phyloP scores from a whole-genome alignment of 129 eudicot species.

The carrot (Daucus carota) region DNA sequence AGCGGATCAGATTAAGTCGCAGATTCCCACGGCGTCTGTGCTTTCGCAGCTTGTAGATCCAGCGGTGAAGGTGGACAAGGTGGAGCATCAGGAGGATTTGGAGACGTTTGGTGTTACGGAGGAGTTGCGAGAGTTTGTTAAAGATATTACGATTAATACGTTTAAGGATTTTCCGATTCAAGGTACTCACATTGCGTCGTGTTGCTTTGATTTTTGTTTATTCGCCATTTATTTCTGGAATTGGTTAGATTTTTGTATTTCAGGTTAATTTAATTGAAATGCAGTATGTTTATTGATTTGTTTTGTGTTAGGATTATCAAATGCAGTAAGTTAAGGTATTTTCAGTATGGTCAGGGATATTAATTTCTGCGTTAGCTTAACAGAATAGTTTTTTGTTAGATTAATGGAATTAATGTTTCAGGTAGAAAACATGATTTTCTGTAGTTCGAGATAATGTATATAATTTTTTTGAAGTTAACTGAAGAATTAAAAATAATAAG shows the following conservation, averaged over 20 bases:
- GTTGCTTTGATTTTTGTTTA: background rate
- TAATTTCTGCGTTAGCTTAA: too few relatives aligned
- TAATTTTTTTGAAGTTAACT: too few relatives aligned
- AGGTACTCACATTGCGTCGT: constrained; percentile 27
- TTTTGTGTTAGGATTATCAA: too few relatives aligned
- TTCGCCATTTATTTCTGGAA: background rate
- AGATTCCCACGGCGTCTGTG: constrained; percentile 47
- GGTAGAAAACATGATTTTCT: too few relatives aligned
- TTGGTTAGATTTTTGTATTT: background rate
- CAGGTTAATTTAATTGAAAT: too few relatives aligned
- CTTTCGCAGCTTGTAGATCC: constrained; percentile 50
- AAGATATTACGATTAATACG: constrained; percentile 55
- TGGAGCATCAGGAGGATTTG: constrained; percentile 35
- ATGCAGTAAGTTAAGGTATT: background rate
- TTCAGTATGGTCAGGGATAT: too few relatives aligned
- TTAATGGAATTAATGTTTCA: background rate
- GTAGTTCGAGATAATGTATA: too few relatives aligned
- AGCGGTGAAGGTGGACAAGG: too few relatives aligned
- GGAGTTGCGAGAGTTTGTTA: constrained; percentile 72
- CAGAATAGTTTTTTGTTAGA: background rate
- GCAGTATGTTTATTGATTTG: too few relatives aligned
- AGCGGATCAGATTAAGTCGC: constrained; percentile 85
- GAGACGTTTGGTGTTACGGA: constrained; percentile 82
- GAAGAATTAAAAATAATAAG: too few relatives aligned
- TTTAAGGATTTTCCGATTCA: constrained; percentile 71